Base-by-base conservation (phyloP, 2,329 filamentous ascomycete genomes). In the Colletotrichum sansevieriae region DNA sequence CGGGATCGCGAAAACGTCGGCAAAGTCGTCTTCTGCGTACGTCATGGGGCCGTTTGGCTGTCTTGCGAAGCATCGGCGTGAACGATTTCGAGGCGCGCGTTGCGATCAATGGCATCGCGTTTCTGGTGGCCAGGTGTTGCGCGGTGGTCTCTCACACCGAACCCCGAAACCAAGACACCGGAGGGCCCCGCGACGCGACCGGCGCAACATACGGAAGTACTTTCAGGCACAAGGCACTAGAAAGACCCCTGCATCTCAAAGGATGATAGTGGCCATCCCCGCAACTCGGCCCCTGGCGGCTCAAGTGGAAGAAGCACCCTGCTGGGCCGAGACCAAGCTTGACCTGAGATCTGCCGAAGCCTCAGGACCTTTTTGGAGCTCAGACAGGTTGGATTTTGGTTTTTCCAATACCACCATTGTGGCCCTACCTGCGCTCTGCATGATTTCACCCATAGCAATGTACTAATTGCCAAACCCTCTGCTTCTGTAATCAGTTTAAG, bases 1-100 rank as follows among this genome's bases (percentile, higher is more conserved):
- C 44, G 88, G 88, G 52, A 90, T 88, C 44, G 86, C 84, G 75
- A 93, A 93, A 37, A 90, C 84, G 74, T 90, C 79, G 55, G 85
- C 82, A 62, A 79, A 75, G 46, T 84, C 80, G 68, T 83, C 78
- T 61, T 83, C 77, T 69, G 80, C 77, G 63, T 78, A 76, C 80
- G 82, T 84, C 20, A 70, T 72, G 33, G 71, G 44, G 58, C 65
- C 65, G 22, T 33, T 35, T 41, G n/a, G 18, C 56, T 33, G 15
- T 49, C n/a, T 41, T 10, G 52, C 10, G 12, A 13, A 39, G 7
- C 51, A 70, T 68, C 22, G 18, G 39, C 22, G 12, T 12, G 13
- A 39, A 15, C 29, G 22, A 37, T 9, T 35, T 22, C 33, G n/a
- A 10, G 20, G n/a, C 25, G 65, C 54, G 33, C 9, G 7, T 25